Evolutionary conservation across 2,329 filamentous ascomycete genomes (phyloP).

Genomic region (Colletotrichum tanaceti): DNA sequence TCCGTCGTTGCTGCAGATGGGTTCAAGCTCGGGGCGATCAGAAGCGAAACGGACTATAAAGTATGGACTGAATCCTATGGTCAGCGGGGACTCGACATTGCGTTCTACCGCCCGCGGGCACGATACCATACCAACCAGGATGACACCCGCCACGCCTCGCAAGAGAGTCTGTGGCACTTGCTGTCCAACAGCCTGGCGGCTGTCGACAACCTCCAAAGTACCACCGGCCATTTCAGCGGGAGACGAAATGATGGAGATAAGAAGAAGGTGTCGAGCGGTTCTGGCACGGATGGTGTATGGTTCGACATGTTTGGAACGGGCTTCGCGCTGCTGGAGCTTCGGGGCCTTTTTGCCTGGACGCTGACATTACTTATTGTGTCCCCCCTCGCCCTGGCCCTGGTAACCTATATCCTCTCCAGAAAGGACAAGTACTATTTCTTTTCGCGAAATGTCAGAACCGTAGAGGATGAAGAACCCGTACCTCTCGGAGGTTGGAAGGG

Average conservation of each 20-base stretch:
- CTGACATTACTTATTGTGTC: slow-evolving; percentile 84
- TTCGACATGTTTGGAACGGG: slow-evolving; percentile 88
- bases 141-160: slow-evolving; percentile 81
- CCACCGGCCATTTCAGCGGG: slow-evolving; percentile 71
- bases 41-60: slow-evolving; percentile 89
- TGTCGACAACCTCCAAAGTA: slow-evolving; percentile 75
- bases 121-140: slow-evolving; percentile 94
- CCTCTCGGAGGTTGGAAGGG: slow-evolving; percentile 81
- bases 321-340: slow-evolving; percentile 82
- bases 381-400: slow-evolving; percentile 76
- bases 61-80: slow-evolving; percentile 83
- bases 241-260: slow-evolving; percentile 64
- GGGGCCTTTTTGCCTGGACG: slow-evolving; percentile 88
- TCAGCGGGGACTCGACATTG: slow-evolving; percentile 85
- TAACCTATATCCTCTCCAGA: slow-evolving; percentile 76
- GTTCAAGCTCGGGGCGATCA: slow-evolving; percentile 81
- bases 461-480: slow-evolving; percentile 68
- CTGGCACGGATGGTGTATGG: slow-evolving; percentile 81
- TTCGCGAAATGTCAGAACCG: slow-evolving; percentile 67
- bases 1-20: slow-evolving; percentile 85
- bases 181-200: slow-evolving; percentile 84
- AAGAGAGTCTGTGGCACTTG: slow-evolving; percentile 89
- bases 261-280: slow-evolving; percentile 74
- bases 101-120: slow-evolving; percentile 87
- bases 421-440: slow-evolving; percentile 92